These are phyloP conservation scores for Coemansia pectinata DNA, from an alignment of 192 early-diverging fungal genomes.

Conservation along the genomic window DNA sequence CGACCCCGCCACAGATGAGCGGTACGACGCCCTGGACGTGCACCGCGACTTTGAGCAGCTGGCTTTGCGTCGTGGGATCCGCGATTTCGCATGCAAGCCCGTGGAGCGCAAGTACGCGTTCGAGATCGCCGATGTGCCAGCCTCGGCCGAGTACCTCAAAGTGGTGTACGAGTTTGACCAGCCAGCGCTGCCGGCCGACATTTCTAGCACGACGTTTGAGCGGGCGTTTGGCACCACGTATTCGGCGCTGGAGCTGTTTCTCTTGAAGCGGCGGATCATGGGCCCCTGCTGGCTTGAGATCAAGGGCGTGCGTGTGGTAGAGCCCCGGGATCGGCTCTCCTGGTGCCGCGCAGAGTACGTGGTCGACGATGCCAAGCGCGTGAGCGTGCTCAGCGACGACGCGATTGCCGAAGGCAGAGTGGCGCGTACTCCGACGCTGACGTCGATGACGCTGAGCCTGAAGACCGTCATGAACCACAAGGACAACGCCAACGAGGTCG, in stretches of 20 bases:
- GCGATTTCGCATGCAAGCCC: conserved; percentile 59
- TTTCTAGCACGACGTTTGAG: conserved; percentile 71
- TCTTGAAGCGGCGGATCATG: conserved; percentile 94
- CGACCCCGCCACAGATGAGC: conserved; percentile 49
- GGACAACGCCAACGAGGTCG: conserved; percentile 88
- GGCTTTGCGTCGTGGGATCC: conserved; percentile 59
- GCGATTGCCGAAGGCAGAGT: conserved; percentile 39
- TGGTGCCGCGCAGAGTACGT: conserved; percentile 85
- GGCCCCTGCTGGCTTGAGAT: conserved; percentile 94
- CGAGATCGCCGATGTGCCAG: conserved; percentile 78
- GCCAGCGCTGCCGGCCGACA: conserved; percentile 57
- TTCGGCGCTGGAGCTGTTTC: conserved; percentile 85
- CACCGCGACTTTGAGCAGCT: conserved; percentile 73
- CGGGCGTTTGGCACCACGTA: conserved; percentile 88
- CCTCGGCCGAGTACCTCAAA: conserved; percentile 82
- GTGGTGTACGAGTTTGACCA: conserved; percentile 75
- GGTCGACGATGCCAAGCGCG: conserved; percentile 69
- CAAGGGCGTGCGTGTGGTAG: conserved; percentile 47
- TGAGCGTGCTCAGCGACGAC: conserved; percentile 62
- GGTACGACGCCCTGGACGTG: conserved; percentile 58
- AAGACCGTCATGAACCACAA: conserved; percentile 80
- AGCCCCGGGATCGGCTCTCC: conserved; percentile 60
- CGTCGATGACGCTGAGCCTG: conserved; percentile 84
- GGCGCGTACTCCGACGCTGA: conserved; percentile 70
- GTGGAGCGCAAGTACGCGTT: conserved; percentile 90